Evolutionary conservation across 306 rosid species (phyloP), one percentile per base, ranked within the genome.

Genomic region (Purshia tridentata): DNA sequence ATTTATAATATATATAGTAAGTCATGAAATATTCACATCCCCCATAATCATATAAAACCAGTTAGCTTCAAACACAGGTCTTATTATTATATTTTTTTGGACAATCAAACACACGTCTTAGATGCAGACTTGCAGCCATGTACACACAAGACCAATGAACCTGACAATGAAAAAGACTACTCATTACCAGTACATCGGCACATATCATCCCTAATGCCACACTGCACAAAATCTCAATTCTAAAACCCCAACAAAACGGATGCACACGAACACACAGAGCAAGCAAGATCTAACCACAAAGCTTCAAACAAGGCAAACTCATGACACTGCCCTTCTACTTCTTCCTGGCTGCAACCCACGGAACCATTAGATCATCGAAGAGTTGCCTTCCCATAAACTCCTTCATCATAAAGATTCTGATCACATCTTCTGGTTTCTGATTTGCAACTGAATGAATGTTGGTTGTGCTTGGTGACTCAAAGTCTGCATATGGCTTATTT

Each of bases 371-470:
- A 56, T 44, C 41, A 45, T 44, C 56, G 16, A 48, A 46, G 16
- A 65, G 46, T 46, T 75, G 42, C 41, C 41, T 66, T 50, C 49
- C 40, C 3, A 66, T 18, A 22, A 66, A 35, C 6, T 66, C 67
- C 50, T 55, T 35, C 73, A 75, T 75, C 58, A 65, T 55, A 47
- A 66, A 75, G 65, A 55, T 59, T 56, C 59, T 35, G 39, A 75
- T 56, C 67, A 75, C 73, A 18, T 55, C 66, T 51, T 75, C 73
- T 4, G 78, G 49, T 37, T 55, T 75, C 46, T 13, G 16, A 13
- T 19, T 46, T 3, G 3, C 67, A 10, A 46, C 66, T 13, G 50
- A 10, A 9, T 29, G 40, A 10, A 41, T 16, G 37, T 18, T 29
- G 22, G 54, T 5, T 15, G 16, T 15, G 29, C 18, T 44, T n/a